Percentiles rank a stretch among this genome's conserved stretches.
These are phyloP conservation scores for Pseudomicrostroma phylloplanum DNA, from an alignment of 1,284 basidiomycete genomes.

Conservation along the genomic window DNA sequence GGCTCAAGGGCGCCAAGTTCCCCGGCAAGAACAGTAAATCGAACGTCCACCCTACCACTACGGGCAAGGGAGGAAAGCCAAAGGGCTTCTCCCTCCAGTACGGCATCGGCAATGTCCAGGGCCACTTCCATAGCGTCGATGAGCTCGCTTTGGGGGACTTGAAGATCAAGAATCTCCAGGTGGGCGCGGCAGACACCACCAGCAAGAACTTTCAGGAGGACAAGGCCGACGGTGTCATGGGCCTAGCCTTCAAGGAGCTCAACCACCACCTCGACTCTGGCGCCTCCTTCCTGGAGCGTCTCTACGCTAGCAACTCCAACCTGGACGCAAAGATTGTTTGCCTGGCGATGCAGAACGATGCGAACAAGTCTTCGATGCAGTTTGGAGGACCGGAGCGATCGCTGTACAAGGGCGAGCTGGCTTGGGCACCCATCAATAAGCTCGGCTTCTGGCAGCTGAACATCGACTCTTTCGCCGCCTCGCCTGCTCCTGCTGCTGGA, in stretches of 20 bases:
- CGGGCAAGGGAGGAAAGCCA: neutral
- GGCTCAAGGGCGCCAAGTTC: conserved; percentile 10
- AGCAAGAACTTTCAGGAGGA: conserved; percentile 11
- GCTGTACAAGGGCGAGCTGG: conserved; percentile 11
- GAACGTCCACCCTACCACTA: too few species aligned
- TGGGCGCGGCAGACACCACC: conserved; percentile 10
- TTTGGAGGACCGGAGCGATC: conserved; percentile 10
- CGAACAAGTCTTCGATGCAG: conserved; percentile 12
- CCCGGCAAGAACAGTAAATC: neutral
- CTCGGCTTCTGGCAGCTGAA: conserved; percentile 13
- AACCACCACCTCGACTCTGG: neutral
- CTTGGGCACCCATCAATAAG: conserved; percentile 8
- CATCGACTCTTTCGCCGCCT: conserved; percentile 8
- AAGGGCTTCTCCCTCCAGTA: conserved; percentile 13
- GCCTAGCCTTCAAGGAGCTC: conserved; percentile 14
- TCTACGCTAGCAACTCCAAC: conserved; percentile 8
- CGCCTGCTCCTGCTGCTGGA: neutral
- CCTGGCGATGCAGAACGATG: conserved; percentile 9
- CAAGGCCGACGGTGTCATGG: conserved; percentile 13
- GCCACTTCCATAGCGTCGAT: conserved; percentile 8
- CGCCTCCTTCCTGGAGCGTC: conserved; percentile 7
- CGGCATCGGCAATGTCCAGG: conserved; percentile 11
- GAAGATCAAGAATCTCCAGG: conserved; percentile 1
- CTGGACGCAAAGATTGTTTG: conserved; percentile 7
- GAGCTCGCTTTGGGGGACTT: conserved; percentile 6